Conservation (phyloP, 2,329 filamentous ascomycete species). For the Penicillium oxalicum region DNA sequence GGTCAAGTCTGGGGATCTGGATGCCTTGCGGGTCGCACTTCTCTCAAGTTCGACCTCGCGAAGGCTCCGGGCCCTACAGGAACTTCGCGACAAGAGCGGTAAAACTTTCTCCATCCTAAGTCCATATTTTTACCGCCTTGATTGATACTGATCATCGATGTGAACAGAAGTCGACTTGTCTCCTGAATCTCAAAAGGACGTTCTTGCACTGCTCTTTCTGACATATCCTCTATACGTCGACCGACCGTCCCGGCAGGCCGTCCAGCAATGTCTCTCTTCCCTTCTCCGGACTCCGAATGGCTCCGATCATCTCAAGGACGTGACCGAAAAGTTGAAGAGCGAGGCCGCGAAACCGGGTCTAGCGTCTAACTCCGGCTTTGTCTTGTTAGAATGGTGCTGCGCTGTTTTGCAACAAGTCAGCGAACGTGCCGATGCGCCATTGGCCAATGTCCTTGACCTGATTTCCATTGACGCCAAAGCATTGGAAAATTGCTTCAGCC, state of each 20-base stretch:
- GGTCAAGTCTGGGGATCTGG: constrained; percentile 38
- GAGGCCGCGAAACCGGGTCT: constrained; percentile 74
- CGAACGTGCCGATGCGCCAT: constrained; percentile 59
- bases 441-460: constrained; percentile 53
- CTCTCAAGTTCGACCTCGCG: constrained; percentile 40
- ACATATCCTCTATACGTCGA: constrained; percentile 86
- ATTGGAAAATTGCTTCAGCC: constrained; percentile 69
- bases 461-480: constrained; percentile 64
- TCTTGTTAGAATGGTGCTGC: constrained; percentile 84
- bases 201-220: constrained; percentile 72
- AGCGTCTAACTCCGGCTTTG: constrained; percentile 74
- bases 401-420: constrained; percentile 68
- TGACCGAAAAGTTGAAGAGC: constrained; percentile 61
- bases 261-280: constrained; percentile 69
- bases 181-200: constrained; percentile 29
- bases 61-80: constrained; percentile 37
- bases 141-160: constrained; percentile 12
- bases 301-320: constrained; percentile 42
- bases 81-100: constrained; percentile 43
- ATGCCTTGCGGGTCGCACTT: constrained; percentile 35
- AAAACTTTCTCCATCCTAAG: constrained; percentile 11
- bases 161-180: constrained; percentile 30
- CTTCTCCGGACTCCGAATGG: constrained; percentile 59
- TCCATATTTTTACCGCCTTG: not conserved
- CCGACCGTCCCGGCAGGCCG: constrained; percentile 73